A percentile compares a stretch with the other conserved stretches of the same genome.
Conservation (phyloP, 2,329 filamentous ascomycete species). For the Penicillium oxalicum region DNA sequence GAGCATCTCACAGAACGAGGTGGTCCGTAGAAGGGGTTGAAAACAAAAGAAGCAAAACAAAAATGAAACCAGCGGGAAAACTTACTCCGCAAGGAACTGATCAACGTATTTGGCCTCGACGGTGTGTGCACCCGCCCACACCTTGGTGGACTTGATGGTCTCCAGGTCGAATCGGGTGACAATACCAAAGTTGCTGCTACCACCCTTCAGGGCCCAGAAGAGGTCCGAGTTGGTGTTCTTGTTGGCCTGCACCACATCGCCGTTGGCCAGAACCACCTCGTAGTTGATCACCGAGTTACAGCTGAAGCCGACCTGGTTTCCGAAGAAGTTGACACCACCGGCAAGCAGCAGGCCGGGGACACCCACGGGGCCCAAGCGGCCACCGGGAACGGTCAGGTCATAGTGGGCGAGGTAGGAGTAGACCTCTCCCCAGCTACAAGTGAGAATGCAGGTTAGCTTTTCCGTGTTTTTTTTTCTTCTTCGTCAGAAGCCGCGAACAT, state of each 20-base stretch:
- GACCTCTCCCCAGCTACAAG: slow-evolving; percentile 29
- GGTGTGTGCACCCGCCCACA: slow-evolving; percentile 32
- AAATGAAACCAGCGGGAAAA: neutral
- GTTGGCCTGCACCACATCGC: slow-evolving; percentile 34
- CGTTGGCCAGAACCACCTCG: slow-evolving; percentile 36
- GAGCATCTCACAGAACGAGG: too few species aligned
- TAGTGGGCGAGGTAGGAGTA: slow-evolving; percentile 24
- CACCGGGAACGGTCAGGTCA: slow-evolving; percentile 20
- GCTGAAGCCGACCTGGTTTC: slow-evolving; percentile 24
- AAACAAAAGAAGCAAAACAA: neutral
- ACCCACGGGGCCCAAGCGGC: slow-evolving; percentile 26
- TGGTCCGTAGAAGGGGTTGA: too few species aligned
- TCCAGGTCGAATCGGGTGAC: slow-evolving; percentile 39
- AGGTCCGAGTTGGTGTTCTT: slow-evolving; percentile 28
- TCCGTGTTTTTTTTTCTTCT: neutral
- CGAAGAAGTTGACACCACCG: slow-evolving; percentile 27
- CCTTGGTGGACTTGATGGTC: slow-evolving; percentile 23
- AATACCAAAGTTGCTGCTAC: slow-evolving; percentile 41
- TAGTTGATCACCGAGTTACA: slow-evolving; percentile 29
- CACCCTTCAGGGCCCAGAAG: slow-evolving; percentile 39
- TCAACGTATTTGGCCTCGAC: slow-evolving; percentile 22
- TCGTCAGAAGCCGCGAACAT: too few species aligned
- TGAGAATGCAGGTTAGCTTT: neutral
- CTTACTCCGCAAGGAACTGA: slow-evolving; percentile 21
- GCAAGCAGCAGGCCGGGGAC: slow-evolving; percentile 26